Evolutionary conservation across 805 yeast species (phyloP).

Genomic region (Candida stauntonica): DNA sequence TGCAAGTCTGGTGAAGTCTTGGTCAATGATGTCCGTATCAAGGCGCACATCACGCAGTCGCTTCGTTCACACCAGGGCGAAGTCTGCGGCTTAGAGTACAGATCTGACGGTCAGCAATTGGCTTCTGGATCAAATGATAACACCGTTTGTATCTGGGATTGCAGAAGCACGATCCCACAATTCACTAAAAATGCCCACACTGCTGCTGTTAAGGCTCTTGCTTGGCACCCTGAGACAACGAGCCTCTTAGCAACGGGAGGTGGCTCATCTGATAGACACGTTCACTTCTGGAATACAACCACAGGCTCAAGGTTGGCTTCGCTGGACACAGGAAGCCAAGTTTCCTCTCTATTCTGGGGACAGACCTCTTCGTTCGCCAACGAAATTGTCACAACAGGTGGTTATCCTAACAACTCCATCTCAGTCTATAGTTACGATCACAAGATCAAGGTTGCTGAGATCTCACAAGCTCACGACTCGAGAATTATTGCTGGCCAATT

Average conservation of each 20-base stretch:
- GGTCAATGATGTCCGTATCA: conserved; percentile 86
- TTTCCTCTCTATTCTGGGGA: conserved; percentile 93
- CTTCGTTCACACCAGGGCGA: conserved; percentile 64
- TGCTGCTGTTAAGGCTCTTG: conserved; percentile 93
- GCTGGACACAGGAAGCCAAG: conserved; percentile 90
- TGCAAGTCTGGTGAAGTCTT: conserved; percentile 79
- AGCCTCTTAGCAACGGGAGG: conserved; percentile 94
- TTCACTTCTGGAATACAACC: conserved; percentile 93
- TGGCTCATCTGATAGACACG: conserved; percentile 83
- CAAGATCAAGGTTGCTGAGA: conserved; percentile 82
- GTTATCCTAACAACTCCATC: conserved; percentile 83
- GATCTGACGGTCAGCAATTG: conserved; percentile 76
- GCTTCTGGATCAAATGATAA: conserved; percentile 96
- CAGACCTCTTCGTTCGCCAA: conserved; percentile 61
- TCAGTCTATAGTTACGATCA: conserved; percentile 84
- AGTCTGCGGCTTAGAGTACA: conserved; percentile 88
- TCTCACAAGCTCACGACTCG: conserved; percentile 82
- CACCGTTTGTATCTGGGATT: conserved; percentile 90
- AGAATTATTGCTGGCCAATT: conserved; percentile 78
- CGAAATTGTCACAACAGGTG: conserved; percentile 92
- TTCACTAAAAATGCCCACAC: conserved; percentile 75
- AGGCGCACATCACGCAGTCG: conserved; percentile 75
- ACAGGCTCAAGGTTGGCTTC: conserved; percentile 84
- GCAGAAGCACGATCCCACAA: conserved; percentile 62
- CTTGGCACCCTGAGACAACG: conserved; percentile 89